These are phyloP conservation scores for Chaetomium strumarium DNA, from an alignment of 2,329 filamentous ascomycete species.

Conservation along the genomic window DNA sequence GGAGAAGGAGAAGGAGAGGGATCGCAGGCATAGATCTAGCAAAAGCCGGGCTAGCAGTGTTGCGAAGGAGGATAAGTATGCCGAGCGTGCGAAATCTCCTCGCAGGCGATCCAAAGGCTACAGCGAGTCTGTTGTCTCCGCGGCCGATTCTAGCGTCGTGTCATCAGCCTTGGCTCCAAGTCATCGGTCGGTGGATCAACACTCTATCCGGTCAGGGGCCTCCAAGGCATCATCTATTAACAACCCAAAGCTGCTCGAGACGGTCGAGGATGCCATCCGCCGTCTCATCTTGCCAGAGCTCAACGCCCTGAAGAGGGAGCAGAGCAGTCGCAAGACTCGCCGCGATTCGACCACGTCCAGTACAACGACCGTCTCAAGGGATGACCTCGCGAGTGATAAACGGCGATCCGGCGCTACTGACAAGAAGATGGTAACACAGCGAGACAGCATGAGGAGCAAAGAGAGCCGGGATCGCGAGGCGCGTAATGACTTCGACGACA, in stretches of 20 bases:
- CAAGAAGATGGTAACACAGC: conserved; percentile 45
- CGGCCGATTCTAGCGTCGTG: conserved; percentile 47
- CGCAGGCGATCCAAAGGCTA: conserved; percentile 46
- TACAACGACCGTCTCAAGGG: conserved; percentile 47
- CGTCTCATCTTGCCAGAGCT: conserved; percentile 86
- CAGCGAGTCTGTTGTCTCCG: conserved; percentile 49
- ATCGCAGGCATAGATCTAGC: conserved; percentile 41
- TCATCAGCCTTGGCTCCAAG: conserved; percentile 49
- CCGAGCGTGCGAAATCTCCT: conserved; percentile 41
- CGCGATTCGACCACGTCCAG: conserved; percentile 59
- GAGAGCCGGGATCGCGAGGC: conserved; percentile 48
- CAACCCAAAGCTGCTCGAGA: conserved; percentile 84
- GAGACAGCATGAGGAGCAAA: conserved; percentile 45
- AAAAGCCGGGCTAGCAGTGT: conserved; percentile 47
- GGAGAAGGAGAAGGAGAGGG: conserved; percentile 38
- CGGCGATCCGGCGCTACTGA: conserved; percentile 54
- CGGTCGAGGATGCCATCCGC: conserved; percentile 88
- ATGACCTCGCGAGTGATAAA: conserved; percentile 53
- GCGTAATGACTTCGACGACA: conserved; percentile 48
- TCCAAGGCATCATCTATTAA: conserved; percentile 70
- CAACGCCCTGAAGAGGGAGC: conserved; percentile 83
- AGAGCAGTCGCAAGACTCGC: conserved; percentile 68
- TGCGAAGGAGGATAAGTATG: conserved; percentile 44
- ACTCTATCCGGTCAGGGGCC: conserved; percentile 45
- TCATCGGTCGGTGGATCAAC: conserved; percentile 51